phyloP scores from a whole-genome alignment of 441 rosid genomes.

The Euphorbia celastroides region DNA sequence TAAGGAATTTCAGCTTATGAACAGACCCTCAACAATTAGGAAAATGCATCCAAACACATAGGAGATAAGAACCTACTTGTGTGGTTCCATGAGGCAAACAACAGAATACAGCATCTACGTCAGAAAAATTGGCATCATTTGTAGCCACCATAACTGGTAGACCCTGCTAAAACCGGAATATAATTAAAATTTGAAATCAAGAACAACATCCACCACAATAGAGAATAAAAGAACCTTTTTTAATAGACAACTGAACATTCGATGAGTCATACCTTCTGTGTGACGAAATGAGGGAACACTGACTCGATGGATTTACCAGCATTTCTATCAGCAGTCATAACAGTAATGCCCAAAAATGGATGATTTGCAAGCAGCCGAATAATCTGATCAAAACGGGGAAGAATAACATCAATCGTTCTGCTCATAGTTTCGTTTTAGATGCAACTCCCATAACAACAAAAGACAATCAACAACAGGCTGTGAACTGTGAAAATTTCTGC shows the following conservation, averaged over 20 bases:
- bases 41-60: conserved; percentile 8
- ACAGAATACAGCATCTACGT: conserved; percentile 90
- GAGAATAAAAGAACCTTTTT: not conserved
- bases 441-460: not conserved
- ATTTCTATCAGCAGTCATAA: conserved; percentile 97
- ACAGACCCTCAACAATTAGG: not conserved
- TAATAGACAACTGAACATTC: not conserved
- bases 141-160: conserved; percentile 68
- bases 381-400: conserved; percentile 40
- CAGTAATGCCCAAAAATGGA: conserved; percentile 59
- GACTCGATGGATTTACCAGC: conserved; percentile 88
- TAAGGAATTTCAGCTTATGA: not conserved
- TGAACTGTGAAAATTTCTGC: not conserved
- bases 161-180: conserved; percentile 39
- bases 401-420: not conserved
- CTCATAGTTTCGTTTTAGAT: not conserved
- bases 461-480: not conserved
- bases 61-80: conserved; percentile 46
- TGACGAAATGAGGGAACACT: conserved; percentile 72
- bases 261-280: conserved; percentile 51
- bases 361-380: conserved; percentile 76
- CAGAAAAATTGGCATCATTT: conserved; percentile 70
- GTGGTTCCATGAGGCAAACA: conserved; percentile 98
- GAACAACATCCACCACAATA: not conserved
- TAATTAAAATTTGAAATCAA: not conserved